Base-by-base conservation (phyloP, 2,329 filamentous ascomycete genomes). In the Aspergillus carbonarius region DNA sequence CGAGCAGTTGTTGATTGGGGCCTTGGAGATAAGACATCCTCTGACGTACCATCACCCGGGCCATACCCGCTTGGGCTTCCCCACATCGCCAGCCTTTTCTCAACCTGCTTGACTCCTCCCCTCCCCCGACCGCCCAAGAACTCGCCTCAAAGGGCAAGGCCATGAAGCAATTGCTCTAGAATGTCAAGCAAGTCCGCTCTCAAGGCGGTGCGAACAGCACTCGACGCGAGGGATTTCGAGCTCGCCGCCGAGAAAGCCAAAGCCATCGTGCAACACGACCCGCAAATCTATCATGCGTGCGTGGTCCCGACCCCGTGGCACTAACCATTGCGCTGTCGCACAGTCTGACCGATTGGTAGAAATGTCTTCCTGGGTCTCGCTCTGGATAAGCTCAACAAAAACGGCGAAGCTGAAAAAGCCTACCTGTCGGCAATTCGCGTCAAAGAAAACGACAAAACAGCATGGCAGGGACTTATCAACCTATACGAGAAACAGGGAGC, bases 281-380 rank as follows among this genome's bases (percentile, higher is more conserved):
- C 88, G 1, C 84, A 88, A 62, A 96, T 89, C 73, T 95, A 96
- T 75, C 91, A 93, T 74, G 92, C 87, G 84, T 91, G 79, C 61
- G 86, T 73, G 48, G 40, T 13, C 18, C 40, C 34, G 18, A 30
- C 20, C 25, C 52, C 23, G 35, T 52, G n/a, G 18, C 12, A 53
- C 57, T 10, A 4, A 17, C 44, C 25, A 48, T 30, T 32, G 44
- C 25, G 25, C 44, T 48, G 25, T 30, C 5, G 20, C 15, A 18
- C 44, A 1, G 4, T 30, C 44, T 17, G 12, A 17, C 25, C n/a
- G 6, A 18, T 3, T 32, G 5, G 12, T 60, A 91, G 89, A 25
- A 85, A 91, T 64, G 83, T 98, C n/a, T 96, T 97, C 71, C 80
- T 96, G 17, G 95, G 91, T 1, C 91, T 96, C 72, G 90, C 91